Conservation (phyloP, 2,329 filamentous ascomycete genomes). For the Penicillium sp. region DNA sequence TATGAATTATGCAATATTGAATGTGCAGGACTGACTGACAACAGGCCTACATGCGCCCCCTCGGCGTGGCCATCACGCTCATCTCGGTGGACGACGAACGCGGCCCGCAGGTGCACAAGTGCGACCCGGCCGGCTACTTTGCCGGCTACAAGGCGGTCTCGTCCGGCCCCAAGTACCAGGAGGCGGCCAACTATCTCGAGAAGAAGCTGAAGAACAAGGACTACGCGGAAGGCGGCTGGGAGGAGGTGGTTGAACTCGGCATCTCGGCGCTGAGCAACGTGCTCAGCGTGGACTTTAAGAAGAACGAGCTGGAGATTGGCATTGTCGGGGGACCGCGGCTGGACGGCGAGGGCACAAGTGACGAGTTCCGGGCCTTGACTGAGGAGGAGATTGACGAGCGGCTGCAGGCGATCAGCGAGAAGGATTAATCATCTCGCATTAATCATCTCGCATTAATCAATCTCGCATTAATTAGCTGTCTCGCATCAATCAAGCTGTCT, state of each 20-base stretch:
- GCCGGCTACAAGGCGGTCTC: conserved; percentile 98
- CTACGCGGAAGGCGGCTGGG: conserved; percentile 83
- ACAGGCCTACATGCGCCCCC: conserved; percentile 93
- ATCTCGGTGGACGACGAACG: conserved; percentile 90
- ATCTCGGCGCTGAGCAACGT: conserved; percentile 95
- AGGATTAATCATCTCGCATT: no score
- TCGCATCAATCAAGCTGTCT: no score
- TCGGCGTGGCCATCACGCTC: conserved; percentile 91
- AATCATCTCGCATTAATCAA: no score
- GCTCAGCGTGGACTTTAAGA: conserved; percentile 99
- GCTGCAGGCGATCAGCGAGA: conserved; percentile 96
- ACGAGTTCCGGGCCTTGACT: conserved; percentile 80
- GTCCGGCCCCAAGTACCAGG: conserved; percentile 95
- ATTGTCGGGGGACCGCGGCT: conserved; percentile 84
- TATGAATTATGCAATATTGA: neutral
- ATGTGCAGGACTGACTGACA: conserved; percentile 2
- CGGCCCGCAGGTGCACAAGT: conserved; percentile 96
- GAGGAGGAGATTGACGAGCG: conserved; percentile 98
- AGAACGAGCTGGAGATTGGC: conserved; percentile 95
- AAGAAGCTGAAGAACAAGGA: conserved; percentile 99
- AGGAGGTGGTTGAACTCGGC: conserved; percentile 94
- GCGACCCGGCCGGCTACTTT: conserved; percentile 96
- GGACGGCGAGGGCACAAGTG: conserved; percentile 78
- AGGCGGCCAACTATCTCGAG: conserved; percentile 96
- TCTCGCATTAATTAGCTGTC: no score